Percentiles rank a stretch among this genome's conserved stretches.
Evolutionary conservation across 2,329 filamentous ascomycete genomes (phyloP).

Genomic region (Exophiala viscosa): DNA sequence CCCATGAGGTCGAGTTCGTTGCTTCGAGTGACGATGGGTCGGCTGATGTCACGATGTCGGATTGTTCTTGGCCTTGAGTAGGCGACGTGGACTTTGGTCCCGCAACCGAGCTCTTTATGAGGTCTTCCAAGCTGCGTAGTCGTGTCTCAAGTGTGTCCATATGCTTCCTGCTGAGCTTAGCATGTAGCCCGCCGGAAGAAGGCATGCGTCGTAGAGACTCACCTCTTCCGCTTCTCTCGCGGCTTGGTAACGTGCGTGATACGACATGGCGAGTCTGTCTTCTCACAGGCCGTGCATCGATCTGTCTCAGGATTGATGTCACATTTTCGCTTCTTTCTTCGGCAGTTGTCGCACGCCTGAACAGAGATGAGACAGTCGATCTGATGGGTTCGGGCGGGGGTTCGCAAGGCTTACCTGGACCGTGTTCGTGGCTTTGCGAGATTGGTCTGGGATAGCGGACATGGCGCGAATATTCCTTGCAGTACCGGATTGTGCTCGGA

Average conservation of each 20-base stretch:
- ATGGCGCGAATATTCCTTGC: not conserved
- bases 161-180: slow-evolving; percentile 66
- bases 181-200: not conserved
- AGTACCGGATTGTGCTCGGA: not conserved
- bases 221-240: slow-evolving; percentile 92
- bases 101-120: slow-evolving; percentile 73
- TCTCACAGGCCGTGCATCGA: slow-evolving; percentile 87
- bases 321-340: slow-evolving; percentile 90
- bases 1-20: slow-evolving; percentile 19
- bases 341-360: slow-evolving; percentile 90
- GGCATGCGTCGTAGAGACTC: slow-evolving; percentile 24
- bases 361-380: not conserved
- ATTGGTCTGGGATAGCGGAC: slow-evolving; percentile 1
- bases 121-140: slow-evolving; percentile 85
- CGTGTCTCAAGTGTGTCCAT: slow-evolving; percentile 94
- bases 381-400: not conserved
- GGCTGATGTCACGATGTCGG: slow-evolving; percentile 77
- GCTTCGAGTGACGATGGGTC: slow-evolving; percentile 71
- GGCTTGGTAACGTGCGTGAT: slow-evolving; percentile 99
- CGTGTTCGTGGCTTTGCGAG: slow-evolving; percentile 9
- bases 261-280: slow-evolving; percentile 95
- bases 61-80: slow-evolving; percentile 70
- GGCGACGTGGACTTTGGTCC: slow-evolving; percentile 38
- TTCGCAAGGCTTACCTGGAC: slow-evolving; percentile 11
- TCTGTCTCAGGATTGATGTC: slow-evolving; percentile 76